A percentile compares a stretch with the other conserved stretches of the same genome.
Evolutionary conservation across 164 flowering plant genomes (phyloP).

Genomic region (Aristolochia californica): DNA sequence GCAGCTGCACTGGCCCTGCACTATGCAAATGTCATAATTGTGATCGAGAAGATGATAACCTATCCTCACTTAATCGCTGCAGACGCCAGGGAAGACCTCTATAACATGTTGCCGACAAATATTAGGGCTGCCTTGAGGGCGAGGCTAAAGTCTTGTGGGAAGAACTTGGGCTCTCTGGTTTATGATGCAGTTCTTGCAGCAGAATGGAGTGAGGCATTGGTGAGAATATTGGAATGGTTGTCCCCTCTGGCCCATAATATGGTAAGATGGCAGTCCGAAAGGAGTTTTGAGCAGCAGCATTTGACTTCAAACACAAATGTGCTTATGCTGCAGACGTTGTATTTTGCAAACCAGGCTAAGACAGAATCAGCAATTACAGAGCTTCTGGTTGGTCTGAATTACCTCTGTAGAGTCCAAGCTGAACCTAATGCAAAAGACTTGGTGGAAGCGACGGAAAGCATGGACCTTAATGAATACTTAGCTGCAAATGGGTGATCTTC

Average conservation of each 20-base stretch:
- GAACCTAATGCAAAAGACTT: constrained; percentile 53
- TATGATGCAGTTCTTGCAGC: constrained; percentile 59
- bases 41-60: constrained; percentile 68
- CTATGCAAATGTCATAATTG: constrained; percentile 72
- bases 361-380: constrained; percentile 74
- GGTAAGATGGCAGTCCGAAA: constrained; percentile 91
- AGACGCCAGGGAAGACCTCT: constrained; percentile 79
- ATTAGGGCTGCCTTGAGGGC: constrained; percentile 44
- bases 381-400: constrained; percentile 89
- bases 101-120: constrained; percentile 72
- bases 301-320: constrained; percentile 51
- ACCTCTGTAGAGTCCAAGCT: constrained; percentile 68
- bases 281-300: constrained; percentile 79
- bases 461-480: constrained; percentile 35
- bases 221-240: constrained; percentile 65
- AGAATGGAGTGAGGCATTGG: constrained; percentile 69
- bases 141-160: constrained; percentile 53
- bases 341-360: constrained; percentile 75
- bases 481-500: constrained; percentile 24
- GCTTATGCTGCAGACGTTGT: constrained; percentile 77
- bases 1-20: constrained; percentile 77
- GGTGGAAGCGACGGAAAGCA: constrained; percentile 39
- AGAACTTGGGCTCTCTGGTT: constrained; percentile 29
- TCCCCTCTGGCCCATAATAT: constrained; percentile 88
- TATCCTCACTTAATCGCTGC: constrained; percentile 80